phyloP scores from a whole-genome alignment of 352 stramenopile species.

The Globisporangium barbulae region DNA sequence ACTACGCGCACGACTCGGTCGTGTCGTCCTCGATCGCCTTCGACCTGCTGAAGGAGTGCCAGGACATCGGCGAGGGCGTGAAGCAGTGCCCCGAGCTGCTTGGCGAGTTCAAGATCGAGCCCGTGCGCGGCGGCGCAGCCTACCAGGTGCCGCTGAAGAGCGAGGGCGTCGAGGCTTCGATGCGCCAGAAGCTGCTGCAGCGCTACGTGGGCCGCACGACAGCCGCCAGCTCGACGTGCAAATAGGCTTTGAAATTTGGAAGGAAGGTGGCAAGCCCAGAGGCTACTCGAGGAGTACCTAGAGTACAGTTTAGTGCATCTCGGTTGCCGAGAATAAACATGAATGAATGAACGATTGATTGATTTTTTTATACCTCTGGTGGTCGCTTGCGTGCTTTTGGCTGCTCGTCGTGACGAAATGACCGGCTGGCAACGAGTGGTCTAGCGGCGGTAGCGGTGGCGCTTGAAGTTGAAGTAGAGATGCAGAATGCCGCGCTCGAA shows the following conservation, averaged over 20 bases:
- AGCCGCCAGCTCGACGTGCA: constrained; percentile 12
- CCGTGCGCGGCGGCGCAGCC: constrained; percentile 85
- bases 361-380: not conserved
- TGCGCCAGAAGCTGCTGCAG: constrained; percentile 67
- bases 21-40: constrained; percentile 83
- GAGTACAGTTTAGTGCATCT: not conserved
- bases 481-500: constrained; percentile 98
- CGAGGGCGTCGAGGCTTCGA: constrained; percentile 65
- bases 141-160: constrained; percentile 94
- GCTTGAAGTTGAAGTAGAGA: constrained; percentile 99
- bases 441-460: constrained; percentile 95
- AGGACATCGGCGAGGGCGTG: constrained; percentile 94
- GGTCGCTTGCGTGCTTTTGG: not conserved
- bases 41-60: constrained; percentile 94
- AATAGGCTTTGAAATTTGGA: constrained; percentile 1
- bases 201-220: constrained; percentile 33
- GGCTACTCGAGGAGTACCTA: not conserved
- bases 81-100: constrained; percentile 92
- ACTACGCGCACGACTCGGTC: constrained; percentile 95
- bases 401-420: not conserved
- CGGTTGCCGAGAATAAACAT: not conserved
- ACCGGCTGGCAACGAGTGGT: not conserved
- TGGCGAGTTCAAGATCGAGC: constrained; percentile 91
- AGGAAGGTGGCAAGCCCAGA: not conserved
- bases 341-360: constrained; percentile 5